phyloP scores from a whole-genome alignment of 257 asterid genomes.

The Sherardia arvensis region DNA sequence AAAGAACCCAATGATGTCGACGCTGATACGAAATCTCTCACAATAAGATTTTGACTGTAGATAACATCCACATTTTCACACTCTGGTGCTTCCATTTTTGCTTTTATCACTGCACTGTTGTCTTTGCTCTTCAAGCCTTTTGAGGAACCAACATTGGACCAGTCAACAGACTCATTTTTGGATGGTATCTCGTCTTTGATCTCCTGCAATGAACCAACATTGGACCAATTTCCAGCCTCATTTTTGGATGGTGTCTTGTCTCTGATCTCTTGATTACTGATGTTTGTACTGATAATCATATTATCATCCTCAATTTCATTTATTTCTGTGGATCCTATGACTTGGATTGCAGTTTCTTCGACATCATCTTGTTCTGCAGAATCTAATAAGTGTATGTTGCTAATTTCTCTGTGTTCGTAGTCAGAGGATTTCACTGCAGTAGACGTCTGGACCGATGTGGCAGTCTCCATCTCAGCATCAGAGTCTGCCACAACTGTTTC shows the following conservation, averaged over 20 bases:
- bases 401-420: conserved; percentile 29
- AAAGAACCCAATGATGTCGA: conserved; percentile 27
- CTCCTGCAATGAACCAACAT: conserved; percentile 12
- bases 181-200: conserved; percentile 28
- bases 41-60: conserved; percentile 74
- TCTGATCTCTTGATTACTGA: conserved; percentile 24
- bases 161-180: conserved; percentile 21
- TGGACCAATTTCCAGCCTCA: conserved; percentile 17
- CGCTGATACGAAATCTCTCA: conserved; percentile 35
- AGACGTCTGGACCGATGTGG: conserved; percentile 39
- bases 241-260: conserved; percentile 26
- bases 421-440: conserved; percentile 37
- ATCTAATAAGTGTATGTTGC: conserved; percentile 18
- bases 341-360: conserved; percentile 22
- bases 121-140: conserved; percentile 23
- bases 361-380: conserved; percentile 21
- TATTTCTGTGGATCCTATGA: conserved; percentile 29
- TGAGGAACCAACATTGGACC: conserved; percentile 12
- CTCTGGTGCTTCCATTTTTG: conserved; percentile 31
- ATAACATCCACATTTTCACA: conserved; percentile 56
- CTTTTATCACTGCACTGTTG: conserved; percentile 23
- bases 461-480: conserved; percentile 72
- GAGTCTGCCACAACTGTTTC: conserved; percentile 97
- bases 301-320: conserved; percentile 25
- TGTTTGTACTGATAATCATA: conserved; percentile 10